Percentiles rank a stretch among this genome's conserved stretches.
These are phyloP conservation scores for Musa beccarii DNA, from an alignment of 176 grass and related monocot genomes.

Conservation along the genomic window DNA sequence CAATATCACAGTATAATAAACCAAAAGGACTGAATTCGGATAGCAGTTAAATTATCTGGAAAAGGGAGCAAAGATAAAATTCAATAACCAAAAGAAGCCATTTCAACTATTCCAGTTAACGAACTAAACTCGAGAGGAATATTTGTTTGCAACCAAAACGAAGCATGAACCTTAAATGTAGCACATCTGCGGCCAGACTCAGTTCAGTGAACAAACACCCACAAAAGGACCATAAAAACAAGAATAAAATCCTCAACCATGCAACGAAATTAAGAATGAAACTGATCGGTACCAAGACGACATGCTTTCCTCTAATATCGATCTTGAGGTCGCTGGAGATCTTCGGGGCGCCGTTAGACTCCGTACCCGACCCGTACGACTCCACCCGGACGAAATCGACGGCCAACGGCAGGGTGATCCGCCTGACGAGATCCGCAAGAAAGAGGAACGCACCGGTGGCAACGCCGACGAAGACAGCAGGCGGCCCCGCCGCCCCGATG, in stretches of 20 bases:
- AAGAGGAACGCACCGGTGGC: constrained; percentile 82
- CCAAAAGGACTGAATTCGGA: too few relatives aligned
- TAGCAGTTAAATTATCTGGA: too few relatives aligned
- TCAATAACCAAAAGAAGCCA: too few relatives aligned
- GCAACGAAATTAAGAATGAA: not conserved
- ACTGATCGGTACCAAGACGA: constrained; percentile 44
- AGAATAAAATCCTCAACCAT: not conserved
- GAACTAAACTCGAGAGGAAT: too few relatives aligned
- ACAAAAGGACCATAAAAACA: not conserved
- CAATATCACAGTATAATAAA: too few relatives aligned
- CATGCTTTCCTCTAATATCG: constrained; percentile 68
- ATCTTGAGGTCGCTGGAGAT: constrained; percentile 80
- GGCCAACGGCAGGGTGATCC: constrained; percentile 38
- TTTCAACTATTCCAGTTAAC: too few relatives aligned
- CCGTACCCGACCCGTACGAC: constrained; percentile 78
- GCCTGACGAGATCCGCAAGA: constrained; percentile 72
- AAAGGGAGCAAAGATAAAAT: too few relatives aligned
- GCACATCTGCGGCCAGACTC: too few relatives aligned
- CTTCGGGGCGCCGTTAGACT: constrained; percentile 48
- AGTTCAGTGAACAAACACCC: too few relatives aligned
- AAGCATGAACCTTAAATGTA: too few relatives aligned
- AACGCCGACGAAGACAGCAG: constrained; percentile 30
- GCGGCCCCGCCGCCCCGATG: not conserved
- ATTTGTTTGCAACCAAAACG: too few relatives aligned
- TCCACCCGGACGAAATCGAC: constrained; percentile 75